These are phyloP conservation scores for Pseudodiploospora longispora DNA, from an alignment of 2,329 filamentous ascomycete genomes.

Conservation along the genomic window DNA sequence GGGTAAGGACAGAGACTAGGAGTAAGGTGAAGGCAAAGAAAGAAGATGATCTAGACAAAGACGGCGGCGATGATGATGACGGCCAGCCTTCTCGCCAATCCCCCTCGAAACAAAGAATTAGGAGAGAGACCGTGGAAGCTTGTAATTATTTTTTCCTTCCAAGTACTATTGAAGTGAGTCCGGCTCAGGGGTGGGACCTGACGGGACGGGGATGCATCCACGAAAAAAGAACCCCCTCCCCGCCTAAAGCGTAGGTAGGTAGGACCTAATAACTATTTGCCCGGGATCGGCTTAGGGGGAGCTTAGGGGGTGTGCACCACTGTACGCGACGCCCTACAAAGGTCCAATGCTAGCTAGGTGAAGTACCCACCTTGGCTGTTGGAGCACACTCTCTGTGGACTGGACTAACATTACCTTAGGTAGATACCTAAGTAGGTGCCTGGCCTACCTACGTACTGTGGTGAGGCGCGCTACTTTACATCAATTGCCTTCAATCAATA, in stretches of 20 bases:
- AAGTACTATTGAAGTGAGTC: slow-evolving; percentile 10
- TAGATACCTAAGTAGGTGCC: too few species aligned
- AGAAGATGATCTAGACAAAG: background rate
- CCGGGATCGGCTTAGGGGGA: slow-evolving; percentile 12
- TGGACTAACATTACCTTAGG: too few species aligned
- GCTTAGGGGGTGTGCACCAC: too few species aligned
- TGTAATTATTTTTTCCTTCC: slow-evolving; percentile 14
- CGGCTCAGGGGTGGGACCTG: slow-evolving; percentile 18
- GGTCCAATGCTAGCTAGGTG: too few species aligned
- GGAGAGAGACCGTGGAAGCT: slow-evolving; percentile 10
- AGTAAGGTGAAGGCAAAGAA: slow-evolving; percentile 2
- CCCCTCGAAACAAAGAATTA: slow-evolving; percentile 8
- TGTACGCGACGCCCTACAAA: too few species aligned
- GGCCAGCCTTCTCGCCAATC: slow-evolving; percentile 2
- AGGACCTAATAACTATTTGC: background rate
- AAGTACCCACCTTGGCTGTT: too few species aligned
- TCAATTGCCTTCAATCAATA: too few species aligned
- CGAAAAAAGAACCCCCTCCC: slow-evolving; percentile 2
- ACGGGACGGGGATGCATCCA: slow-evolving; percentile 6
- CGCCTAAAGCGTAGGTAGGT: too few species aligned
- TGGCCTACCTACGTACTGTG: too few species aligned
- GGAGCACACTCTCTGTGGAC: too few species aligned
- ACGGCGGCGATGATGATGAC: background rate
- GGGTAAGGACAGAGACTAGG: background rate
- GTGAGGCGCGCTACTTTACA: too few species aligned